A percentile compares a stretch with the other conserved stretches of the same genome.
Conservation (phyloP, 257 asterid genomes). For the Petunia axillaris region DNA sequence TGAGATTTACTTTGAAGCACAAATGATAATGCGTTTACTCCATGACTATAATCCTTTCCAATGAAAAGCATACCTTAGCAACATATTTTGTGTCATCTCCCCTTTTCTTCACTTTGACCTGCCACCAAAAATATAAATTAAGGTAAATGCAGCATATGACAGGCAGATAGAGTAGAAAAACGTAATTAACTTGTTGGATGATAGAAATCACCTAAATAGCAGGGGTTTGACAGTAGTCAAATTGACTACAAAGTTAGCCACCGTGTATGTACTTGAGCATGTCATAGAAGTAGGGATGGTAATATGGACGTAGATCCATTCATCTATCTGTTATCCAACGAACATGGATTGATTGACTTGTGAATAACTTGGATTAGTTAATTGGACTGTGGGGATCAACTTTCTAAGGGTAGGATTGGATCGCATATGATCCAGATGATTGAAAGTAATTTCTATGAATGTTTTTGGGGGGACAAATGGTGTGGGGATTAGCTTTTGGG, state of each 20-base stretch:
- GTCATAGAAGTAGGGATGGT: neutral
- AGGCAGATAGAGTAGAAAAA: neutral
- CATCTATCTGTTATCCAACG: neutral
- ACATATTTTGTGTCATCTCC: constrained; percentile 89
- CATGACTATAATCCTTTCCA: no score
- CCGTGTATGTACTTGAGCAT: neutral
- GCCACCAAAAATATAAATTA: constrained; percentile 39
- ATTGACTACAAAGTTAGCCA: neutral
- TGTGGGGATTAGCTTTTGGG: no score
- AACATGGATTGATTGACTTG: neutral
- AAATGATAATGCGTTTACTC: no score
- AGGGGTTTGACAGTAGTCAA: neutral
- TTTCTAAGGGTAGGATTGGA: neutral
- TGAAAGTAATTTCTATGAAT: neutral
- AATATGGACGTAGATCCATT: neutral
- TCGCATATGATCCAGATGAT: neutral
- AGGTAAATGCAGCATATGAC: constrained; percentile 21
- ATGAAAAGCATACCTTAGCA: constrained; percentile 70
- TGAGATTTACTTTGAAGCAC: no score
- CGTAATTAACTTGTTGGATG: neutral
- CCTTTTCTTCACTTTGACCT: constrained; percentile 91
- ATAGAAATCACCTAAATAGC: neutral
- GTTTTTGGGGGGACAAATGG: no score
- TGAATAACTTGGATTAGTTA: neutral
- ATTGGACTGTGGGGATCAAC: neutral